Evolutionary conservation across 176 grass and related monocot genomes (phyloP).

Genomic region (Rhipidocladum racemiflorum): DNA sequence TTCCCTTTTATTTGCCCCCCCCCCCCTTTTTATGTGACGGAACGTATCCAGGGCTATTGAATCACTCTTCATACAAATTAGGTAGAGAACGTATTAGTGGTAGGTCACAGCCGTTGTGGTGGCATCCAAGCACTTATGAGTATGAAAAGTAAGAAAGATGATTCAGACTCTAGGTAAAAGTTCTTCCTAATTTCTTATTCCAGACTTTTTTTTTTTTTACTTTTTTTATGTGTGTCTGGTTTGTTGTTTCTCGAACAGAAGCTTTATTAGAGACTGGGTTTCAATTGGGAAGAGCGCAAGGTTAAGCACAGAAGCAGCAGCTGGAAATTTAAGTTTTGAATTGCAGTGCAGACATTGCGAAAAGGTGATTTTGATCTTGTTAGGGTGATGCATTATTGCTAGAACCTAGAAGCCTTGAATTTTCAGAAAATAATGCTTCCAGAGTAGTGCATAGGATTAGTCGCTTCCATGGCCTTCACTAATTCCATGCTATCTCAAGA

Average conservation of each 20-base stretch:
- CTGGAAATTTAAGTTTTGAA: conserved; percentile 86
- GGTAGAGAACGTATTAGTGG: conserved; percentile 75
- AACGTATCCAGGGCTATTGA: background rate
- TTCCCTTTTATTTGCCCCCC: background rate
- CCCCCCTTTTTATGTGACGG: background rate
- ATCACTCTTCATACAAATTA: conserved; percentile 25
- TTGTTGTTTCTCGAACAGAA: conserved; percentile 44
- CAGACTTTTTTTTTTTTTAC: background rate
- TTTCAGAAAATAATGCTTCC: background rate
- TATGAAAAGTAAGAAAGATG: conserved; percentile 81
- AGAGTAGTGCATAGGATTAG: background rate
- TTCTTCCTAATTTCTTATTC: conserved; percentile 18
- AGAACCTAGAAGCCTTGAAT: background rate
- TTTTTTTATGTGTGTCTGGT: conserved; percentile 14
- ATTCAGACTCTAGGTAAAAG: conserved; percentile 53
- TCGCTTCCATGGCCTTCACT: background rate
- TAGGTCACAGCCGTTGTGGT: conserved; percentile 91
- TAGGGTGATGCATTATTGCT: background rate
- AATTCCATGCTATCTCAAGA: background rate
- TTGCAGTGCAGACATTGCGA: conserved; percentile 88
- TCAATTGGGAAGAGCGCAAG: conserved; percentile 77
- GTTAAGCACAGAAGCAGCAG: conserved; percentile 85
- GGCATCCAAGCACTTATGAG: conserved; percentile 93
- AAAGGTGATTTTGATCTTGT: conserved; percentile 51
- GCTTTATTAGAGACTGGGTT: conserved; percentile 84